phyloP scores from a whole-genome alignment of 805 yeast species.

The Schwanniomyces yamadae region DNA sequence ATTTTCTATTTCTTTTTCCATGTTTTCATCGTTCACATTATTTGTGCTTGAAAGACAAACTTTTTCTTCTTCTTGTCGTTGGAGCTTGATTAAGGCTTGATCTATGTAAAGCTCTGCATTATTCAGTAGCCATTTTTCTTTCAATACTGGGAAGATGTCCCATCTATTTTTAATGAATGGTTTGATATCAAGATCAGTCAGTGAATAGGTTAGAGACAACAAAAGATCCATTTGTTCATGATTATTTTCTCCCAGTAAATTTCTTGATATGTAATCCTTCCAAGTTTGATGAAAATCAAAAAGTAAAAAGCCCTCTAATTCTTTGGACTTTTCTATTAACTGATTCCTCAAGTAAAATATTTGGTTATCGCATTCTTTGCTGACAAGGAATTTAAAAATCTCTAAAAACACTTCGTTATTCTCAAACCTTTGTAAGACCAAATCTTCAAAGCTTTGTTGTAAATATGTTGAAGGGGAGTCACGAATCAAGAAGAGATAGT shows the following conservation, averaged over 20 bases:
- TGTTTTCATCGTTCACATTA: neutral
- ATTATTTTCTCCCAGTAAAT: slow-evolving; percentile 11
- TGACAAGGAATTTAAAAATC: slow-evolving; percentile 23
- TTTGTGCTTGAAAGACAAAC: too few species aligned
- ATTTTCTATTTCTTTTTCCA: neutral
- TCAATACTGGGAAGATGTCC: slow-evolving; percentile 22
- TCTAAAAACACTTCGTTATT: slow-evolving; percentile 16
- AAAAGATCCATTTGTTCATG: slow-evolving; percentile 17
- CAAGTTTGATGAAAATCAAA: slow-evolving; percentile 19
- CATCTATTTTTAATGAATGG: slow-evolving; percentile 16
- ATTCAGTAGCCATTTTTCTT: slow-evolving; percentile 11
- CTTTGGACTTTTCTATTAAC: slow-evolving; percentile 13
- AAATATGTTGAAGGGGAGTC: slow-evolving; percentile 34
- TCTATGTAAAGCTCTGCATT: slow-evolving; percentile 10
- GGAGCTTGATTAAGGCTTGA: slow-evolving; percentile 5
- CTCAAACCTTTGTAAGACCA: slow-evolving; percentile 18
- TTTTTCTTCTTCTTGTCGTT: neutral
- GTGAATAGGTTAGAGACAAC: slow-evolving; percentile 6
- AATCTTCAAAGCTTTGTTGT: slow-evolving; percentile 21
- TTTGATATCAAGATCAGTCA: slow-evolving; percentile 14
- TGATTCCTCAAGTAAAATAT: slow-evolving; percentile 17
- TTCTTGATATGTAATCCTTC: slow-evolving; percentile 14
- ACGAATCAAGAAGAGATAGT: slow-evolving; percentile 31
- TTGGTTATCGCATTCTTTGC: slow-evolving; percentile 24
- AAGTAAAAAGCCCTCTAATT: slow-evolving; percentile 11